These are phyloP conservation scores for Articulospora tetracladia DNA, from an alignment of 495 filamentous ascomycete species.

Conservation along the genomic window DNA sequence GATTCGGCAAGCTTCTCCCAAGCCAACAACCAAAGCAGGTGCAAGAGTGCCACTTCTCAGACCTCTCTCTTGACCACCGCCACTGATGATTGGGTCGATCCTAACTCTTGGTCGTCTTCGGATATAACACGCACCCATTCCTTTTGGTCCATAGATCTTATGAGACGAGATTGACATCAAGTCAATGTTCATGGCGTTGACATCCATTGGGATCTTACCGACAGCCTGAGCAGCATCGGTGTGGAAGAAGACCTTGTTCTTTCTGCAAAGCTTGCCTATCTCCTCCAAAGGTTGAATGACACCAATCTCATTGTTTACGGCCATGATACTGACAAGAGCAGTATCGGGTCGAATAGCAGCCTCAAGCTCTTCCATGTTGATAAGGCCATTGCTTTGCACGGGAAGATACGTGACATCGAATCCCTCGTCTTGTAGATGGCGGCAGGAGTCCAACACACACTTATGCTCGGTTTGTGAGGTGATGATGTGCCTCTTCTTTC, in stretches of 20 bases:
- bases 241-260: slow-evolving; percentile 96
- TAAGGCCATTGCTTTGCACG: slow-evolving; percentile 76
- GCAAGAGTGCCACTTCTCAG: slow-evolving; percentile 91
- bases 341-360: slow-evolving; percentile 89
- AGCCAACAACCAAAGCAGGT: slow-evolving; percentile 82
- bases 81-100: slow-evolving; percentile 92
- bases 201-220: slow-evolving; percentile 94
- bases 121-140: slow-evolving; percentile 94
- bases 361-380: slow-evolving; percentile 84
- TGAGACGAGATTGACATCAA: slow-evolving; percentile 99
- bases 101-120: slow-evolving; percentile 87
- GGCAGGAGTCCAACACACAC: slow-evolving; percentile 94
- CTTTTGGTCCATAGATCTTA: slow-evolving; percentile 98
- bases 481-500: slow-evolving; percentile 98
- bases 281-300: slow-evolving; percentile 93
- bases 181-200: slow-evolving; percentile 95
- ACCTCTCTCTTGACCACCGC: slow-evolving; percentile 93
- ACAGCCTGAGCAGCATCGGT: slow-evolving; percentile 97
- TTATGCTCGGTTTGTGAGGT: slow-evolving; percentile 98
- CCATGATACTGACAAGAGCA: slow-evolving; percentile 91
- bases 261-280: slow-evolving; percentile 88
- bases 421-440: slow-evolving; percentile 94
- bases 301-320: slow-evolving; percentile 98
- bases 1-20: slow-evolving; percentile 93
- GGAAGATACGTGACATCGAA: slow-evolving; percentile 95